Evolutionary conservation across 1,139 yeast genomes (phyloP), one percentile per base, ranked within the genome.

Genomic region (Lodderomyces metapsilosis): DNA sequence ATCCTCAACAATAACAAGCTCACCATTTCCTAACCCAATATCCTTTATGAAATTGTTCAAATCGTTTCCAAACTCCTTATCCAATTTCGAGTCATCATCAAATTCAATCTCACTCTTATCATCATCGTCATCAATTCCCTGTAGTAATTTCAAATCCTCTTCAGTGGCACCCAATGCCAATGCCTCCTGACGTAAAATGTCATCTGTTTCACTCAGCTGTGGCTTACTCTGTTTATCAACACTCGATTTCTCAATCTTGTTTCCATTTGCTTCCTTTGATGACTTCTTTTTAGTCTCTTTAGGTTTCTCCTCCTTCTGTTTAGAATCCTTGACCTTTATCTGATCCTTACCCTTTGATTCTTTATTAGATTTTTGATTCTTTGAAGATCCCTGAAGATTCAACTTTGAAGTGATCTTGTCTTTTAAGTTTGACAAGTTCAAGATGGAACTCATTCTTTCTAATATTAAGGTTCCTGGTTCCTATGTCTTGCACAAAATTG

Each of bases 141-240:
- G 66, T 18, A 84, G 52, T 44, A 84, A 61, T 24, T 68, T 71
- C 39, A 79, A 73, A 56, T 84, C 91, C 22, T 74, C 88, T 48
- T 80, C 84, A 15, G 82, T 68, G 8, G 89, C 92, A 18, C 91
- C 91, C 17, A 84, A 62, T 13, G 62, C 74, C 21, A 84, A 59
- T 1, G 92, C 94, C 65, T 84, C 92, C 49, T 80, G 76, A 50
- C 85, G 80, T 41, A 84, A 60, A 0, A 71, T 55, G 4, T 78
- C 81, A 11, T 59, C 61, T 28, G 32, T 16, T 54, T 53, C 11
- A 31, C 7, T 53, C 36, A 37, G 42, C 33, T 40, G 43, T 18
- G 32, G 39, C 21, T 33, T 42, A 34, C n/a, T 13, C 5, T 11
- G 10, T 27, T 25, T 5, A 39, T 2, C 28, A 41, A 48, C 47